Conservation (phyloP, 163 green algal species). For the Scenedesmus sp. region DNA sequence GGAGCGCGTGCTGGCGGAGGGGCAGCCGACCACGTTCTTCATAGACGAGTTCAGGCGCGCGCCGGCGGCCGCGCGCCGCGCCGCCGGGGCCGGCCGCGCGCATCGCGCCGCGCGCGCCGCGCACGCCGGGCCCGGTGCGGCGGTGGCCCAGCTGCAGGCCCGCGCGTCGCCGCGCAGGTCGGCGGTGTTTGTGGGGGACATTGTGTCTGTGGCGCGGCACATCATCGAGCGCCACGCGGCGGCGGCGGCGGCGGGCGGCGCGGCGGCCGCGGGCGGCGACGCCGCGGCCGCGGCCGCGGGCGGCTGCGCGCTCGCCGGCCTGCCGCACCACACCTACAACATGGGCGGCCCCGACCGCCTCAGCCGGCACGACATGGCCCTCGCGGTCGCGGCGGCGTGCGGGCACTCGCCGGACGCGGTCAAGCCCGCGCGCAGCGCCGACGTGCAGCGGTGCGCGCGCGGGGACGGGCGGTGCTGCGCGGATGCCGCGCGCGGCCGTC, state of each 20-base stretch:
- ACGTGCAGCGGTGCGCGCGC: slow-evolving; percentile 21
- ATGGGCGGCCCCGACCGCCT: slow-evolving; percentile 84
- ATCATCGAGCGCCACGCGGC: neutral
- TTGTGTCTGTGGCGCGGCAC: slow-evolving; percentile 19
- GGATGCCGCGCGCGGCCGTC: no score
- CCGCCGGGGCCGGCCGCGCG: no score
- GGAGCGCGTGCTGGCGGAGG: slow-evolving; percentile 49
- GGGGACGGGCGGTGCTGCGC: neutral
- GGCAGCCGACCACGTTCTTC: slow-evolving; percentile 76
- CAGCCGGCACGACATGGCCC: slow-evolving; percentile 82
- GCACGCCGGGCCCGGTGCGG: no score
- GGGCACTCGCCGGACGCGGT: slow-evolving; percentile 36
- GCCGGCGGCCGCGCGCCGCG: no score
- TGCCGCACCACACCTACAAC: slow-evolving; percentile 70
- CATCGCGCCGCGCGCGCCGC: no score
- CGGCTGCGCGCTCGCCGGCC: neutral
- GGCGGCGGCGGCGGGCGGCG: neutral
- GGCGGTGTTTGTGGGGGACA: slow-evolving; percentile 22
- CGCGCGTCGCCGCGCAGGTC: slow-evolving; percentile 15
- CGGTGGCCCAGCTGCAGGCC: no score
- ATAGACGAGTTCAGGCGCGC: slow-evolving; percentile 82
- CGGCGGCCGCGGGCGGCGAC: neutral
- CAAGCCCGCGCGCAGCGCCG: slow-evolving; percentile 3
- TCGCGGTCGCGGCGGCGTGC: slow-evolving; percentile 51
- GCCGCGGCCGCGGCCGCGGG: neutral